These are phyloP conservation scores for Sporodiniella umbellata DNA, from an alignment of 371 early-diverging fungal genomes.

Conservation along the genomic window DNA sequence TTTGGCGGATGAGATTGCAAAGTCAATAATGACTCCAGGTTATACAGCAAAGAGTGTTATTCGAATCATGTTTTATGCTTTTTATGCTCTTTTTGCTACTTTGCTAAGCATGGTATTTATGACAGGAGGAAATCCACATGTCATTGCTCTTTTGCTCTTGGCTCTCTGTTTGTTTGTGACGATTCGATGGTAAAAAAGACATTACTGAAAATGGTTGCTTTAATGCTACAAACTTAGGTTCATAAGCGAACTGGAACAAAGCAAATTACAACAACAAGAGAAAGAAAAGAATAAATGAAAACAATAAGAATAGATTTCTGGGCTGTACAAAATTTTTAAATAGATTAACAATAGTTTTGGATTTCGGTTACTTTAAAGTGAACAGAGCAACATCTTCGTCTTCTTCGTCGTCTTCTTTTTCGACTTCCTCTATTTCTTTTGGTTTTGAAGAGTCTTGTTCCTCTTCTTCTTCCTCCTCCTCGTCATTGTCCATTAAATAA, in stretches of 20 bases:
- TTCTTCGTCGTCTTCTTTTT: slow-evolving; percentile 17
- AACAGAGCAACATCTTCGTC: slow-evolving; percentile 2
- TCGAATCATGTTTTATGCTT: slow-evolving; percentile 52
- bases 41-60: slow-evolving; percentile 53
- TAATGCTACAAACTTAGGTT: not conserved
- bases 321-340: not conserved
- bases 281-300: not conserved
- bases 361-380: not conserved
- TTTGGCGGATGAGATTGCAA: slow-evolving; percentile 30
- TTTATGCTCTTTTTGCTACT: slow-evolving; percentile 54
- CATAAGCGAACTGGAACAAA: not conserved
- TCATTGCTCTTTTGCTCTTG: slow-evolving; percentile 47
- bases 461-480: slow-evolving; percentile 18
- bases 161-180: slow-evolving; percentile 51
- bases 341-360: not conserved
- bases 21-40: slow-evolving; percentile 61
- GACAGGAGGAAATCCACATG: slow-evolving; percentile 53
- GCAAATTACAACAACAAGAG: not conserved
- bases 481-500: slow-evolving; percentile 24
- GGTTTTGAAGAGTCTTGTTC: slow-evolving; percentile 7
- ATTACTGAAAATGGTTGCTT: not conserved
- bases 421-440: not conserved
- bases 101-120: slow-evolving; percentile 36
- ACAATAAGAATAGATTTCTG: not conserved
- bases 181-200: slow-evolving; percentile 46